A percentile compares a stretch with the other conserved stretches of the same genome.
Conservation (phyloP, 306 rosid genomes). For the Purshia tridentata region DNA sequence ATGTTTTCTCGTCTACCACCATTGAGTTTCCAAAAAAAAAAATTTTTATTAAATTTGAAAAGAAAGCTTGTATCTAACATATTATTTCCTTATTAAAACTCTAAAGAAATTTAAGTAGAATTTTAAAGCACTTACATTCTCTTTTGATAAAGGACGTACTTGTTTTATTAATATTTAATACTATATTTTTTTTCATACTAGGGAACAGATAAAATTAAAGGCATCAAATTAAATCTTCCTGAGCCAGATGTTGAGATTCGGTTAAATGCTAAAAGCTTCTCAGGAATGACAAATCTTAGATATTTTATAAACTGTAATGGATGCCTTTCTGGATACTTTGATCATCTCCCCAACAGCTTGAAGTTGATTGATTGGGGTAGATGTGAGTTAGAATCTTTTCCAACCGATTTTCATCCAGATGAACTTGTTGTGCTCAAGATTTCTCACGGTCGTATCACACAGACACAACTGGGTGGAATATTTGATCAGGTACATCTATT, state of each 20-base stretch:
- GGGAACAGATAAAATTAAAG: neutral
- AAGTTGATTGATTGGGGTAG: slow-evolving; percentile 19
- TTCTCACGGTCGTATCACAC: slow-evolving; percentile 27
- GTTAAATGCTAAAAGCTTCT: slow-evolving; percentile 24
- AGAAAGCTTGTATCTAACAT: no score
- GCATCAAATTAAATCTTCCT: neutral
- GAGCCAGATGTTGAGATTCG: slow-evolving; percentile 5
- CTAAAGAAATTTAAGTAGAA: no score
- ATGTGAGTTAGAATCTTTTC: no score
- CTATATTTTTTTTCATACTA: neutral
- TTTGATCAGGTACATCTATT: slow-evolving; percentile 16
- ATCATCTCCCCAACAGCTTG: slow-evolving; percentile 31
- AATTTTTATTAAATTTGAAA: no score
- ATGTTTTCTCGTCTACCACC: no score
- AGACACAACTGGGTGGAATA: slow-evolving; percentile 13
- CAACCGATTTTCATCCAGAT: slow-evolving; percentile 21
- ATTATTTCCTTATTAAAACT: no score
- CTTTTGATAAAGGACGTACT: slow-evolving; percentile 1
- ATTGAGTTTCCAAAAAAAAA: no score
- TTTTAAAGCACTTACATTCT: no score
- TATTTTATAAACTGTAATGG: slow-evolving; percentile 29
- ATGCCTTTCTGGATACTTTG: slow-evolving; percentile 14
- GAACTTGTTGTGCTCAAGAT: slow-evolving; percentile 32
- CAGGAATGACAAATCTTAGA: slow-evolving; percentile 23
- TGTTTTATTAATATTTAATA: slow-evolving; percentile 28